Conservation (phyloP, 306 rosid genomes). For the Prunus davidiana region DNA sequence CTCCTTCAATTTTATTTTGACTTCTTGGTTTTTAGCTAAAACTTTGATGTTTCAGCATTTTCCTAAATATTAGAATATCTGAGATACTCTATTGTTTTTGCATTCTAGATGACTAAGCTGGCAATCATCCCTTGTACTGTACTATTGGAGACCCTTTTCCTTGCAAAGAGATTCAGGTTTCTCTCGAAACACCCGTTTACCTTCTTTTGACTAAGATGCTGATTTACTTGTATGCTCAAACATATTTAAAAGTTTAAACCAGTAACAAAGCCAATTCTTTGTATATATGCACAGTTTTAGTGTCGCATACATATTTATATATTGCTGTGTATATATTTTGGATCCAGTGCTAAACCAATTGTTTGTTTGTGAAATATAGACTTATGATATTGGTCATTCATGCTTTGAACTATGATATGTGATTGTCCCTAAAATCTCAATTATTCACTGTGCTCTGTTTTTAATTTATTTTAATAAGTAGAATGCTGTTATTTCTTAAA, state of each 20-base stretch:
- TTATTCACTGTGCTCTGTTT: background rate
- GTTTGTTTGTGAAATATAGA: background rate
- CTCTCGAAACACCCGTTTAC: constrained; percentile 5
- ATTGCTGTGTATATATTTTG: background rate
- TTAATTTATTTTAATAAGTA: background rate
- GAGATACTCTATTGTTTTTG: constrained; percentile 26
- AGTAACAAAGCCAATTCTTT: background rate
- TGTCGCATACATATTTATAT: background rate
- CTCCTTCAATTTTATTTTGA: constrained; percentile 15
- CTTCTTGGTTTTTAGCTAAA: constrained; percentile 5
- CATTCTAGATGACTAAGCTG: constrained; percentile 90
- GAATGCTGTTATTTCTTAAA: background rate
- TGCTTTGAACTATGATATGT: no score
- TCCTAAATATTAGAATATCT: constrained; percentile 13
- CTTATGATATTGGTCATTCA: background rate
- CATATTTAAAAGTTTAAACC: background rate
- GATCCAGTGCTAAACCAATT: background rate
- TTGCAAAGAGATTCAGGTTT: constrained; percentile 89
- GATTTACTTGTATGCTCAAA: background rate
- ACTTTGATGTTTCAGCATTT: constrained; percentile 9
- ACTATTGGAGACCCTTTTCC: constrained; percentile 89
- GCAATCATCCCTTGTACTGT: constrained; percentile 99
- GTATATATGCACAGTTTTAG: background rate
- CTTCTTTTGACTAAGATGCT: constrained; percentile 21
- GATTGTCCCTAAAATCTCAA: no score